phyloP scores from a whole-genome alignment of 495 filamentous ascomycete species.

The Aspergillus sclerotiicarbonarius region DNA sequence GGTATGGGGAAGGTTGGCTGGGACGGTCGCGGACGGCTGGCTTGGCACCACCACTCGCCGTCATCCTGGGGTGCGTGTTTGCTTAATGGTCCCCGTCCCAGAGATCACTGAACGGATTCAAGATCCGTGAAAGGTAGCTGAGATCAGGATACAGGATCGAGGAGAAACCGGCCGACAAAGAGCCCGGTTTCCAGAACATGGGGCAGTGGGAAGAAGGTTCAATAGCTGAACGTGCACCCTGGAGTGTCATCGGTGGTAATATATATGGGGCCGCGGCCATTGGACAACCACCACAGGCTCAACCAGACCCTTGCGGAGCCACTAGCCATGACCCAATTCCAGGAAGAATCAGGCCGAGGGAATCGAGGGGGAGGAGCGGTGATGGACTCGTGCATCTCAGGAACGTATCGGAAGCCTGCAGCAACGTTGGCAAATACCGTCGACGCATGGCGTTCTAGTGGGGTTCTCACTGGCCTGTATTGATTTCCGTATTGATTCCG shows the following conservation, averaged over 20 bases:
- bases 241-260: background rate
- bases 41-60: conserved; percentile 29
- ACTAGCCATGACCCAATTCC: background rate
- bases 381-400: background rate
- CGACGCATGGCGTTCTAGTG: background rate
- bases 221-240: background rate
- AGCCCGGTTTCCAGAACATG: background rate
- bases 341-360: background rate
- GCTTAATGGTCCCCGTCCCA: conserved; percentile 8
- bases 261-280: background rate
- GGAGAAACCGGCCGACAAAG: background rate
- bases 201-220: background rate
- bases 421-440: background rate
- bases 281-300: background rate
- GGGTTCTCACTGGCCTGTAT: background rate
- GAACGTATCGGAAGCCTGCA: background rate
- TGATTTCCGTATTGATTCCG: background rate
- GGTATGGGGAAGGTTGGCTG: conserved; percentile 37
- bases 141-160: background rate
- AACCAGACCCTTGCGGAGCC: background rate
- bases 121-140: background rate
- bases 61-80: conserved; percentile 2
- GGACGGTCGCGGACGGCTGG: conserved; percentile 27
- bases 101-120: too few species aligned
- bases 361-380: background rate